Evolutionary conservation across 2,329 filamentous ascomycete species (phyloP).

Genomic region (Pyrenochaeta sp.): DNA sequence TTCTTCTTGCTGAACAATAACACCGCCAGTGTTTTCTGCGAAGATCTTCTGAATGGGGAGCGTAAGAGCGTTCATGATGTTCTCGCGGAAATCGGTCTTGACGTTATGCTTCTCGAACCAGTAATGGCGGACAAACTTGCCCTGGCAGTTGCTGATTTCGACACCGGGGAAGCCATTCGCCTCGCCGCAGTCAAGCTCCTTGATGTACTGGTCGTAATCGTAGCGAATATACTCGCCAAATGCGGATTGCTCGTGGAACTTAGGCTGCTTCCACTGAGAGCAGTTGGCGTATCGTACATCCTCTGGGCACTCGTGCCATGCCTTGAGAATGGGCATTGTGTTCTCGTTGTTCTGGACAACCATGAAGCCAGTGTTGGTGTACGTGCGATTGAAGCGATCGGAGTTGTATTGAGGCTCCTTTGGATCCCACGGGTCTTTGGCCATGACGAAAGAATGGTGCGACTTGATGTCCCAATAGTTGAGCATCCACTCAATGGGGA

Average conservation of each 20-base stretch:
- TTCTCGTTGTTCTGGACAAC: constrained; percentile 61
- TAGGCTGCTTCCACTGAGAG: constrained; percentile 49
- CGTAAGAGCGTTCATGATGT: constrained; percentile 50
- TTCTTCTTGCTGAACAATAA: constrained; percentile 28
- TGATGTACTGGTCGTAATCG: constrained; percentile 49
- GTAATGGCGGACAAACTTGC: constrained; percentile 49
- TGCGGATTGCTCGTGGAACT: constrained; percentile 50
- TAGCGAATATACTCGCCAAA: constrained; percentile 52
- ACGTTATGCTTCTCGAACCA: constrained; percentile 49
- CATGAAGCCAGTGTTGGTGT: constrained; percentile 64
- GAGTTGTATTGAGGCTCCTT: constrained; percentile 50
- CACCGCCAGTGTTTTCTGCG: constrained; percentile 37
- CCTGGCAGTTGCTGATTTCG: constrained; percentile 45
- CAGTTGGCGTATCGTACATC: constrained; percentile 47
- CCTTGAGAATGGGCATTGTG: constrained; percentile 59
- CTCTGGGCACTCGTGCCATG: constrained; percentile 56
- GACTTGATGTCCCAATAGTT: constrained; percentile 59
- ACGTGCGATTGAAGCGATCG: constrained; percentile 53
- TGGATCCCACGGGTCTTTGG: constrained; percentile 53
- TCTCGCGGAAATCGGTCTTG: constrained; percentile 45
- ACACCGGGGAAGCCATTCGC: constrained; percentile 51
- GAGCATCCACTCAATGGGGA: constrained; percentile 61
- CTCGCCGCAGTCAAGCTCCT: constrained; percentile 49
- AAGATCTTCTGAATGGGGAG: constrained; percentile 47
- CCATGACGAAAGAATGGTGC: constrained; percentile 56